A percentile compares a stretch with the other conserved stretches of the same genome.
Evolutionary conservation across 495 filamentous ascomycete species (phyloP).

Genomic region (Pseudevernia furfuracea): DNA sequence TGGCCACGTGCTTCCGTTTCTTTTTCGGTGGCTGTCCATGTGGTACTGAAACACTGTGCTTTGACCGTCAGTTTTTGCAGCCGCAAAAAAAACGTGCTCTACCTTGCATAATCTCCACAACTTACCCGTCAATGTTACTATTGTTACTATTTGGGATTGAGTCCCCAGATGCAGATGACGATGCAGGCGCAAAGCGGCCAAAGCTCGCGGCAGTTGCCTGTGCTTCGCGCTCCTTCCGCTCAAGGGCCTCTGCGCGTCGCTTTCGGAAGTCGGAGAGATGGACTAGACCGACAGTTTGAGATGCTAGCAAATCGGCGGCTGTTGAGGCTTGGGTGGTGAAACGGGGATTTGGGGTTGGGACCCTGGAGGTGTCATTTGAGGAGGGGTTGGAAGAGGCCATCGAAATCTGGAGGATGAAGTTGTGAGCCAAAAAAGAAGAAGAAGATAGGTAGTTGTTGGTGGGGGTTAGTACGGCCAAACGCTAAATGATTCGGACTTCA

Average conservation of each 20-base stretch:
- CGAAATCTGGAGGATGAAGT: neutral
- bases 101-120: slow-evolving; percentile 9
- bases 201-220: slow-evolving; percentile 51
- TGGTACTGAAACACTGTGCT: slow-evolving; percentile 37
- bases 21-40: slow-evolving; percentile 52
- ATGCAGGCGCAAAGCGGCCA: slow-evolving; percentile 41
- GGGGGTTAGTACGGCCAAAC: slow-evolving; percentile 7
- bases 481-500: too few relatives aligned
- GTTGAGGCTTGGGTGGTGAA: slow-evolving; percentile 77
- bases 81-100: slow-evolving; percentile 5
- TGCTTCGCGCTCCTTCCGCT: slow-evolving; percentile 80
- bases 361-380: slow-evolving; percentile 32
- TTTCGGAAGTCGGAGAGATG: slow-evolving; percentile 93
- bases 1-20: slow-evolving; percentile 55
- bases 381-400: slow-evolving; percentile 29
- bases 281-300: slow-evolving; percentile 88
- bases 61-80: slow-evolving; percentile 34
- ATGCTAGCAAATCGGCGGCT: slow-evolving; percentile 83
- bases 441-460: neutral
- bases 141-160: slow-evolving; percentile 50
- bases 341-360: slow-evolving; percentile 46
- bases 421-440: neutral
- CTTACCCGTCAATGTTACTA: slow-evolving; percentile 48
- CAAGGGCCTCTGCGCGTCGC: slow-evolving; percentile 85
- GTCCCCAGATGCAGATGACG: slow-evolving; percentile 40